Percentiles rank a stretch among this genome's conserved stretches.
These are phyloP conservation scores for Senecio squalidus DNA, from an alignment of 140 eudicot species.

Conservation along the genomic window DNA sequence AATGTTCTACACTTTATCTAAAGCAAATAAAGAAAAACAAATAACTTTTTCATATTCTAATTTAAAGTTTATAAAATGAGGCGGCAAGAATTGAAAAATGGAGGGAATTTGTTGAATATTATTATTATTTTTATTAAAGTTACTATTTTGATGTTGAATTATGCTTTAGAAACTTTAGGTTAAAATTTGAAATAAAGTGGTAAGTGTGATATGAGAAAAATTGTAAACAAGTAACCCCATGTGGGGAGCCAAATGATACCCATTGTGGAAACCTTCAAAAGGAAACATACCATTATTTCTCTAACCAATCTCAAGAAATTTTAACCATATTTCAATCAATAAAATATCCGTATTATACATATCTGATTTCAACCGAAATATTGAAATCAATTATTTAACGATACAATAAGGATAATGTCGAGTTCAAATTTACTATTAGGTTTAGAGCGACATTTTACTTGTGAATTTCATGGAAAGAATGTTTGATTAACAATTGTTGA, in stretches of 20 bases:
- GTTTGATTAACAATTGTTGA: too few relatives aligned
- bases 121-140: slow-evolving; percentile 12
- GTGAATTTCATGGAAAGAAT: too few relatives aligned
- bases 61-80: not conserved
- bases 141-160: not conserved
- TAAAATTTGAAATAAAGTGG: slow-evolving; percentile 22
- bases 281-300: slow-evolving; percentile 16
- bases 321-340: not conserved
- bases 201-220: slow-evolving; percentile 11
- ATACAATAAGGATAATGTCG: too few relatives aligned
- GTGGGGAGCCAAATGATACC: slow-evolving; percentile 34
- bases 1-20: not conserved
- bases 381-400: too few relatives aligned
- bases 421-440: too few relatives aligned
- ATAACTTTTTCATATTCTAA: not conserved
- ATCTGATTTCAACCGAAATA: too few relatives aligned
- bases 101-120: slow-evolving; percentile 23
- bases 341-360: too few relatives aligned
- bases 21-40: not conserved
- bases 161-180: slow-evolving; percentile 13
- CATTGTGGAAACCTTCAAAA: slow-evolving; percentile 26
- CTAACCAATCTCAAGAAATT: not conserved
- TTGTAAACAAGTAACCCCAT: slow-evolving; percentile 21
- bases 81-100: slow-evolving; percentile 13
- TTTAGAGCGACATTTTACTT: too few relatives aligned